phyloP scores from a whole-genome alignment of 345 rosid species.

The Tarenaya hassleriana region DNA sequence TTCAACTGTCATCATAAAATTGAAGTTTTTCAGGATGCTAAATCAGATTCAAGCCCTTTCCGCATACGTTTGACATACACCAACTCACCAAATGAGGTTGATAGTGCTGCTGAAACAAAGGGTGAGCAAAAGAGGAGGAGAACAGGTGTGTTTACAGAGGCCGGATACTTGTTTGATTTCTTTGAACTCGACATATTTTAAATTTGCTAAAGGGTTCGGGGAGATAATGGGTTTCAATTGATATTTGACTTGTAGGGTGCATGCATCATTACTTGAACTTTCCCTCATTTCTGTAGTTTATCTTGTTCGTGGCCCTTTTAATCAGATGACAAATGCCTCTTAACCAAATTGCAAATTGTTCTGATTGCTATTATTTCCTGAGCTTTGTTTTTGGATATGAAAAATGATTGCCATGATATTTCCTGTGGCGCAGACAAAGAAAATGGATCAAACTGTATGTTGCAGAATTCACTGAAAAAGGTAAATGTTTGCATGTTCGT shows the following conservation, averaged over 20 bases:
- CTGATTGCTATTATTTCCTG: background rate
- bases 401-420: background rate
- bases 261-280: slow-evolving; percentile 7
- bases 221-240: background rate
- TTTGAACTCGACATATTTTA: background rate
- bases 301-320: background rate
- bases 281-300: background rate
- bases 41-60: slow-evolving; percentile 48
- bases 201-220: background rate
- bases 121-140: slow-evolving; percentile 60
- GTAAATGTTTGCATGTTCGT: slow-evolving; percentile 9
- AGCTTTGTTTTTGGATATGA: slow-evolving; percentile 7
- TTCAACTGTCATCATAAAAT: slow-evolving; percentile 16
- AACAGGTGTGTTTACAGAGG: slow-evolving; percentile 37
- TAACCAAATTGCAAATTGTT: background rate
- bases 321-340: slow-evolving; percentile 1
- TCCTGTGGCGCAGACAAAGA: slow-evolving; percentile 21
- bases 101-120: slow-evolving; percentile 26
- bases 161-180: background rate
- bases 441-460: slow-evolving; percentile 19
- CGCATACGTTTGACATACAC: slow-evolving; percentile 65
- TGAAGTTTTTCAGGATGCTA: slow-evolving; percentile 64
- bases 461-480: slow-evolving; percentile 24
- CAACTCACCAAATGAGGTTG: slow-evolving; percentile 29
- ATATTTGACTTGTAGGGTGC: slow-evolving; percentile 10